Evolutionary conservation across 768 basidiomycete genomes (phyloP).

Genomic region (Grammothele lineata): DNA sequence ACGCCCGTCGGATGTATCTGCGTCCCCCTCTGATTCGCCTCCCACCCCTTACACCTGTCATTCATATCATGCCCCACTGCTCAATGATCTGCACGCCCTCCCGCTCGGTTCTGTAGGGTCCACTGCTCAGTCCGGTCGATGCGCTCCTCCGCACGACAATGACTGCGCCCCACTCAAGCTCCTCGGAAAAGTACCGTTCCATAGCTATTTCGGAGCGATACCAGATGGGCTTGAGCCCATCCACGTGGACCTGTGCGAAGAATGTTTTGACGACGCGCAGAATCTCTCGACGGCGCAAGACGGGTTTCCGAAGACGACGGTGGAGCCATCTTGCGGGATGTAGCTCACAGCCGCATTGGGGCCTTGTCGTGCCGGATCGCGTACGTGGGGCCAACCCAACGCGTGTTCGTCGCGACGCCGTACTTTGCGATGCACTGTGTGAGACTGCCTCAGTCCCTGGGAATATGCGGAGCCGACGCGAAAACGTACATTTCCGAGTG

Average conservation of each 20-base stretch:
- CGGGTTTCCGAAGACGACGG: conserved; percentile 64
- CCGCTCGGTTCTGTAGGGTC: conserved; percentile 53
- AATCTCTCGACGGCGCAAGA: conserved; percentile 36
- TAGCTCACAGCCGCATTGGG: conserved; percentile 63
- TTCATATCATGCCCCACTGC: conserved; percentile 39
- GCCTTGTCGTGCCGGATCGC: conserved; percentile 45
- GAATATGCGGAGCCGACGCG: neutral
- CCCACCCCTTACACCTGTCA: conserved; percentile 53
- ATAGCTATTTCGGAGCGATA: conserved; percentile 50
- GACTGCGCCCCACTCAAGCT: conserved; percentile 55
- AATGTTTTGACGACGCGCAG: conserved; percentile 46
- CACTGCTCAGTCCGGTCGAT: conserved; percentile 45
- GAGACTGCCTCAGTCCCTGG: neutral
- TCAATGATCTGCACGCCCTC: conserved; percentile 48
- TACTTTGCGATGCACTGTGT: conserved; percentile 53
- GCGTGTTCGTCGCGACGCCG: conserved; percentile 64
- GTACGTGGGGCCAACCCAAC: conserved; percentile 60
- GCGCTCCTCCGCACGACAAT: conserved; percentile 58
- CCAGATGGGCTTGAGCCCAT: conserved; percentile 54
- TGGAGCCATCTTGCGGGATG: conserved; percentile 46
- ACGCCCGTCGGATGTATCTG: conserved; percentile 49
- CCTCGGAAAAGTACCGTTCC: conserved; percentile 44
- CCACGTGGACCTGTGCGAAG: conserved; percentile 34
- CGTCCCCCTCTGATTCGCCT: conserved; percentile 44
- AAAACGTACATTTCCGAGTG: conserved; percentile 26